Conservation (phyloP, 352 stramenopile genomes). For the Globisporangium abappressorium region DNA sequence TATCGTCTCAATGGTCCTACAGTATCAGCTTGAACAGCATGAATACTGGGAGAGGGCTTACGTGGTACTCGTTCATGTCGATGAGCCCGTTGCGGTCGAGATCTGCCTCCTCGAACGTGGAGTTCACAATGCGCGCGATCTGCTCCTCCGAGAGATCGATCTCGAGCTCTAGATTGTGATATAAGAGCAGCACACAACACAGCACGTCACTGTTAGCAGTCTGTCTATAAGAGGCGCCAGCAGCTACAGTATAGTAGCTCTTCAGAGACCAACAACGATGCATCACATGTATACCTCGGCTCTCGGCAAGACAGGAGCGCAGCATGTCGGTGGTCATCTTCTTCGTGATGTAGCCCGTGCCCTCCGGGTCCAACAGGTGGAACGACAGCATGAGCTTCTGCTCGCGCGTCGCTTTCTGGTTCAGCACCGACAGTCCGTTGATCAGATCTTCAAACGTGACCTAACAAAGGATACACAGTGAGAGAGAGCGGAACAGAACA, state of each 20-base stretch:
- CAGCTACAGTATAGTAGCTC: neutral
- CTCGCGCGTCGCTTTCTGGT: constrained; percentile 81
- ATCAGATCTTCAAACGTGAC: constrained; percentile 84
- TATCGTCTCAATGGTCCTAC: neutral
- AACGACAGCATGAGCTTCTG: constrained; percentile 87
- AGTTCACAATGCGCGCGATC: constrained; percentile 75
- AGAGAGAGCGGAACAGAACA: neutral
- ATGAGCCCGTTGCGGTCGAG: constrained; percentile 74
- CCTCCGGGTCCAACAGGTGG: constrained; percentile 75
- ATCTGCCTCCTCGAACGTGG: constrained; percentile 82
- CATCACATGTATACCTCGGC: constrained; percentile 47
- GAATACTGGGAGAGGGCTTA: constrained; percentile 12
- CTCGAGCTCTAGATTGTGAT: constrained; percentile 48
- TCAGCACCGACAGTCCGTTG: constrained; percentile 76
- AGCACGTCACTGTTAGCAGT: neutral
- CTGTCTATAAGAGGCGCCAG: neutral
- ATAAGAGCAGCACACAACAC: neutral
- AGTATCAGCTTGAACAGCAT: neutral
- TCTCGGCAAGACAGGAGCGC: constrained; percentile 81
- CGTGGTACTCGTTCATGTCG: constrained; percentile 79
- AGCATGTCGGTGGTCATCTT: constrained; percentile 81
- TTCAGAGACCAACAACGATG: neutral
- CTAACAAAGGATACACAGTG: constrained; percentile 22
- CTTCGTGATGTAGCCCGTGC: constrained; percentile 80
- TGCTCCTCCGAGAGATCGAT: constrained; percentile 77